A percentile compares a stretch with the other conserved stretches of the same genome.
These are phyloP conservation scores for Volutella citrinella DNA, from an alignment of 2,329 filamentous ascomycete genomes.

Conservation along the genomic window DNA sequence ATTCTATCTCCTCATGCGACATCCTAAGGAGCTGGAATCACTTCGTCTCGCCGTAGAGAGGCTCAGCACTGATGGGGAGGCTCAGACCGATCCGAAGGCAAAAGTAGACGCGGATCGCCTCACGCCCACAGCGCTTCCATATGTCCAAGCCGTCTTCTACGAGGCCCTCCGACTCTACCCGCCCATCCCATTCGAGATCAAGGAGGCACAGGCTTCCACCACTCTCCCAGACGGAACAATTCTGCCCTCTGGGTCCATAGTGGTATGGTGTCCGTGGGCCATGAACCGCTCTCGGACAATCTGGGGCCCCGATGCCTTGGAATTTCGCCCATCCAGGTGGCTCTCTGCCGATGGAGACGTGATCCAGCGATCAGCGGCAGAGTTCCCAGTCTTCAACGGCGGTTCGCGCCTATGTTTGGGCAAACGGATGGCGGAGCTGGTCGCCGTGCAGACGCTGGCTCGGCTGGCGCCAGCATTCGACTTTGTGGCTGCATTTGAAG, in stretches of 20 bases:
- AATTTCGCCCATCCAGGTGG: conserved; percentile 58
- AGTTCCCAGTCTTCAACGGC: conserved; percentile 65
- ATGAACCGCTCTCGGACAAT: conserved; percentile 56
- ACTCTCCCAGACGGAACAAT: conserved; percentile 60
- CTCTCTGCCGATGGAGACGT: conserved; percentile 39
- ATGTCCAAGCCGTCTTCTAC: conserved; percentile 60
- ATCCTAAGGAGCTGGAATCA: conserved; percentile 38
- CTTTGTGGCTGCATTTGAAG: conserved; percentile 41
- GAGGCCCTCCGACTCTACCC: conserved; percentile 61
- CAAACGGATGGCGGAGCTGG: conserved; percentile 61
- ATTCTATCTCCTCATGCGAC: conserved; percentile 56
- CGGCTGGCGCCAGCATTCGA: conserved; percentile 48
- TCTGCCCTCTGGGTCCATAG: conserved; percentile 50
- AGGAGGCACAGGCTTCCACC: conserved; percentile 50
- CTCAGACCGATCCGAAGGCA: too few relatives aligned
- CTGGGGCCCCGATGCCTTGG: conserved; percentile 56
- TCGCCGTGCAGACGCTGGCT: conserved; percentile 55
- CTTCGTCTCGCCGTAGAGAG: conserved; percentile 31
- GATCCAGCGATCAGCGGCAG: conserved; percentile 44
- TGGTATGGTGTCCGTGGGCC: conserved; percentile 64
- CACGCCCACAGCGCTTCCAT: conserved; percentile 46
- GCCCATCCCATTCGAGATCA: conserved; percentile 64
- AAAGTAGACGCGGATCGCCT: conserved; percentile 29
- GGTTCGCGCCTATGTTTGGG: conserved; percentile 60
- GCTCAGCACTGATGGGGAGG: not conserved